These are phyloP conservation scores for Salix viminalis DNA, from an alignment of 345 rosid species.

Conservation along the genomic window DNA sequence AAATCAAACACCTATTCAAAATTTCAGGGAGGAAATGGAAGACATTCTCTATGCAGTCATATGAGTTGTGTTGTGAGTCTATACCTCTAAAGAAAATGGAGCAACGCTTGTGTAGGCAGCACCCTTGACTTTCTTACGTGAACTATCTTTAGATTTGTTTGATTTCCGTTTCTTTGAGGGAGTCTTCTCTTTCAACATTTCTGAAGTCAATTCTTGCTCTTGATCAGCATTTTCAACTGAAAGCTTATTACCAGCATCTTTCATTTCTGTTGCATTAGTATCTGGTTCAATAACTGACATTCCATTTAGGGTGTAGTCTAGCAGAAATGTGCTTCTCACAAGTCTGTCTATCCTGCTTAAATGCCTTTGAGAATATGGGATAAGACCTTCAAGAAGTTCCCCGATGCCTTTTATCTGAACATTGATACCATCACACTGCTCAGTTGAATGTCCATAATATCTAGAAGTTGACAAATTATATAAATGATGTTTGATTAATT, in stretches of 20 bases:
- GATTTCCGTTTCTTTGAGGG: conserved; percentile 57
- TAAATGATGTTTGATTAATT: not conserved
- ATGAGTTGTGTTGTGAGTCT: conserved; percentile 4
- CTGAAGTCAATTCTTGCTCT: conserved; percentile 25
- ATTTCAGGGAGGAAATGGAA: not conserved
- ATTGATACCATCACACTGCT: conserved; percentile 5
- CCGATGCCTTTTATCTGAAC: conserved; percentile 71
- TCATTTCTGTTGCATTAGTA: conserved; percentile 12
- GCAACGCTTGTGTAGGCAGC: conserved; percentile 28
- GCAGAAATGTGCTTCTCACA: conserved; percentile 75
- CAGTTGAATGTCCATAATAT: not conserved
- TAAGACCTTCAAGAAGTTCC: conserved; percentile 80
- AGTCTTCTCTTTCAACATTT: conserved; percentile 17
- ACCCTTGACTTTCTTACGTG: conserved; percentile 58
- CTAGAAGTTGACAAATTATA: not conserved
- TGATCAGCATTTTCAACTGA: conserved; percentile 4
- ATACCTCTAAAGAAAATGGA: conserved; percentile 33
- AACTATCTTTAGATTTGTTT: conserved; percentile 38
- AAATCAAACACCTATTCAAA: not conserved
- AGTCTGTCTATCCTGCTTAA: conserved; percentile 83
- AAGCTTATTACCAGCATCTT: not conserved
- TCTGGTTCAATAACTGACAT: conserved; percentile 82
- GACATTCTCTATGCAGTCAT: not conserved
- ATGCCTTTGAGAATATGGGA: conserved; percentile 88
- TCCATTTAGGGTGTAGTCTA: conserved; percentile 77